Percentiles rank a stretch among this genome's conserved stretches.
Evolutionary conservation across 306 rosid species (phyloP).

Genomic region (Prunus campanulata): DNA sequence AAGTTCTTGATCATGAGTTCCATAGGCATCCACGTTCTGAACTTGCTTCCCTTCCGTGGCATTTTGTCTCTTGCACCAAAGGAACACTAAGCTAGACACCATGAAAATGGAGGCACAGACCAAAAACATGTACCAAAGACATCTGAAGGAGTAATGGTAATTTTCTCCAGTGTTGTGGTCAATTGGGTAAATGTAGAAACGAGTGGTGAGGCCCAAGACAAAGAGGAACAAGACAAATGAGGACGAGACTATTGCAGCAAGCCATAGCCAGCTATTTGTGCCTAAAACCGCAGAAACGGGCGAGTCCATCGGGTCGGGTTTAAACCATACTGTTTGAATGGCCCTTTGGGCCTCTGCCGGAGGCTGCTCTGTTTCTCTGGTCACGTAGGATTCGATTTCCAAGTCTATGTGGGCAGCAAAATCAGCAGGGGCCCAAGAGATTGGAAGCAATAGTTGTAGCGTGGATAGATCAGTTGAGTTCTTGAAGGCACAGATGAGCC

Average conservation of each 20-base stretch:
- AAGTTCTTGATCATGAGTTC: slow-evolving; percentile 31
- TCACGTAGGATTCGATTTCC: slow-evolving; percentile 45
- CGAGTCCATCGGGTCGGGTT: slow-evolving; percentile 34
- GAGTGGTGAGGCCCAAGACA: slow-evolving; percentile 34
- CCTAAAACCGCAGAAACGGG: slow-evolving; percentile 34
- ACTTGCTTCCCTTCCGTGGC: slow-evolving; percentile 18
- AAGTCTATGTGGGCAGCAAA: slow-evolving; percentile 22
- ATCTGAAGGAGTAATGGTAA: slow-evolving; percentile 33
- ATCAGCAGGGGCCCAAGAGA: slow-evolving; percentile 13
- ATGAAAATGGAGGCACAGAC: slow-evolving; percentile 33
- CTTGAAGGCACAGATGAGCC: slow-evolving; percentile 47
- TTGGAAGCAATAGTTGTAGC: slow-evolving; percentile 47
- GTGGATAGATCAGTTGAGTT: slow-evolving; percentile 38
- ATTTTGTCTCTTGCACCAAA: slow-evolving; percentile 36
- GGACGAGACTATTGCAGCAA: slow-evolving; percentile 35
- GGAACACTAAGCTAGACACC: slow-evolving; percentile 31
- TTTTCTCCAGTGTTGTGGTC: slow-evolving; percentile 16
- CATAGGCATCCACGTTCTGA: slow-evolving; percentile 19
- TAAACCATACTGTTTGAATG: slow-evolving; percentile 31
- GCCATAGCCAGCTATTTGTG: slow-evolving; percentile 42
- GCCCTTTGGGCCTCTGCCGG: slow-evolving; percentile 12
- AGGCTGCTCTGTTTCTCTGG: slow-evolving; percentile 36
- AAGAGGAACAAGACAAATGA: slow-evolving; percentile 40
- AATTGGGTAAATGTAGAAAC: slow-evolving; percentile 38
- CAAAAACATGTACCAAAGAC: slow-evolving; percentile 47